Conservation (phyloP, 768 basidiomycete genomes). For the Rhizopogon vesiculosus region DNA sequence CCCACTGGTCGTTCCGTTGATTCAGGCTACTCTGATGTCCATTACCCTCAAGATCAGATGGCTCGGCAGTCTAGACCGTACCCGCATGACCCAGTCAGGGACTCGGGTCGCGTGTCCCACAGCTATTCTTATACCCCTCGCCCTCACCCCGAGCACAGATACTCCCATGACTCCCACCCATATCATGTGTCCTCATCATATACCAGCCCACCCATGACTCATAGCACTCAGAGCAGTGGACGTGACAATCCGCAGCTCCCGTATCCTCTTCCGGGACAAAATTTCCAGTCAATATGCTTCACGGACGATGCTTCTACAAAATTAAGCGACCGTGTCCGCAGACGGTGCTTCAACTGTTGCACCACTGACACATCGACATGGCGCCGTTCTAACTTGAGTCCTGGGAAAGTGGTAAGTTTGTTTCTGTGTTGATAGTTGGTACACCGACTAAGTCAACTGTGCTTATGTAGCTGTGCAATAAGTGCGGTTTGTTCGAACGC, state of each 20-base stretch:
- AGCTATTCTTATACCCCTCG: conserved; percentile 25
- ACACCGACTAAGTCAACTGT: conserved; percentile 5
- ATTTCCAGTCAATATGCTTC: conserved; percentile 37
- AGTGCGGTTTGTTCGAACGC: conserved; percentile 77
- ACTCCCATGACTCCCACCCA: conserved; percentile 28
- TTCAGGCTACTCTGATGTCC: conserved; percentile 30
- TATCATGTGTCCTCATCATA: conserved; percentile 23
- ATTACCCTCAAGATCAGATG: conserved; percentile 34
- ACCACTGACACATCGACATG: conserved; percentile 84
- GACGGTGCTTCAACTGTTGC: conserved; percentile 81
- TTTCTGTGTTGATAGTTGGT: neutral
- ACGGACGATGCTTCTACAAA: conserved; percentile 83
- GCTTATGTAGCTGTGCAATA: conserved; percentile 40
- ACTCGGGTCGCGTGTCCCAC: conserved; percentile 30
- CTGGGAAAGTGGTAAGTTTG: conserved; percentile 65
- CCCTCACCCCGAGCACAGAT: conserved; percentile 24
- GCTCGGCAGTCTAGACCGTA: conserved; percentile 26
- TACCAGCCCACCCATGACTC: conserved; percentile 23
- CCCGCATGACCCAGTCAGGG: conserved; percentile 28
- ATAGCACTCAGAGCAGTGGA: conserved; percentile 8
- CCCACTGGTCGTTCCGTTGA: conserved; percentile 27
- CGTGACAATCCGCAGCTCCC: conserved; percentile 24
- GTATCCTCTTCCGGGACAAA: conserved; percentile 35
- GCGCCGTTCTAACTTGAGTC: conserved; percentile 71
- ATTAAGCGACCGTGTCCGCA: conserved; percentile 68